Evolutionary conservation across 2,329 filamentous ascomycete genomes (phyloP).

Genomic region (Penicillium sp.): DNA sequence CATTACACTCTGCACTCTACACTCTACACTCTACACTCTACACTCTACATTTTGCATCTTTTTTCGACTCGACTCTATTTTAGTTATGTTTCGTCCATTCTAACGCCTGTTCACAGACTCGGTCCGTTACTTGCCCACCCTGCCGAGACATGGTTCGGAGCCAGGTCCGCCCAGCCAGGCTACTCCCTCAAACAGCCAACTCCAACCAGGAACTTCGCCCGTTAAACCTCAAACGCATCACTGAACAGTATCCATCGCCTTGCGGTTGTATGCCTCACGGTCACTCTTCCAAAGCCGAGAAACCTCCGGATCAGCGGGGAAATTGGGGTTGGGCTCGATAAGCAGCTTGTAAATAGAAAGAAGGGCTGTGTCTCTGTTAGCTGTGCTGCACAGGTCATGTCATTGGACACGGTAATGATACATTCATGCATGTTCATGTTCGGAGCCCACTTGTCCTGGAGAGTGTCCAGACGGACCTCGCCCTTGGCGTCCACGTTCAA

Average conservation of each 20-base stretch:
- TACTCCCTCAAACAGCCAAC: too few relatives aligned
- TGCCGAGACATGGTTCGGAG: neutral
- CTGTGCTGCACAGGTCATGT: neutral
- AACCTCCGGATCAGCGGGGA: neutral
- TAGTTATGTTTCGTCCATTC: neutral
- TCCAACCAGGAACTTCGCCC: neutral
- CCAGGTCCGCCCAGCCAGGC: neutral
- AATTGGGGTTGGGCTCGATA: neutral
- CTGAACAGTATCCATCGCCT: neutral
- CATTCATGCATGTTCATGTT: neutral
- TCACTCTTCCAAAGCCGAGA: neutral
- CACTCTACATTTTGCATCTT: too few relatives aligned
- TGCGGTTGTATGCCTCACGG: neutral
- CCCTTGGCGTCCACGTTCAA: neutral
- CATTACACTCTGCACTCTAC: neutral
- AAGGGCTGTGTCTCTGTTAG: neutral
- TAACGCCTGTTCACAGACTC: neutral
- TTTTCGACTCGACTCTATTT: too few relatives aligned
- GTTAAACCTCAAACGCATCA: neutral
- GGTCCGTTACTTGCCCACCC: neutral
- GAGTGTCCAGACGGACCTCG: neutral
- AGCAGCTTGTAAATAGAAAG: neutral
- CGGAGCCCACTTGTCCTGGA: neutral
- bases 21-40: neutral
- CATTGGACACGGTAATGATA: neutral